These are phyloP conservation scores for Ramaria rubella DNA, from an alignment of 768 basidiomycete genomes.

Conservation along the genomic window DNA sequence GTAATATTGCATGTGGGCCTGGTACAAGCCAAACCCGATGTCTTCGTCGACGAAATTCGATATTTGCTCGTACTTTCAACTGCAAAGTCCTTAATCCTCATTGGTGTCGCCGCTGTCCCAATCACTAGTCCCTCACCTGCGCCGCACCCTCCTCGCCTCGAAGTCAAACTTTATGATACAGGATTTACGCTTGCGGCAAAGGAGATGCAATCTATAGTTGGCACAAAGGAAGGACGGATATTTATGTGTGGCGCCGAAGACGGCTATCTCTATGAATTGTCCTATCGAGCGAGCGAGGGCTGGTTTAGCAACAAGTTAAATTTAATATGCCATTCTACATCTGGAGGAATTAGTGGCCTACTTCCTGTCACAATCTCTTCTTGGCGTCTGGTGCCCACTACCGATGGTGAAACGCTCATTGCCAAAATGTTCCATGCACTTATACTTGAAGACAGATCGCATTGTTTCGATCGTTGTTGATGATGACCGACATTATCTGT, in stretches of 20 bases:
- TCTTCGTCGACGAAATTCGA: conserved; percentile 91
- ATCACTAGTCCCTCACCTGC: conserved; percentile 32
- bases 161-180: conserved; percentile 85
- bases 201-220: conserved; percentile 79
- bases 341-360: conserved; percentile 70
- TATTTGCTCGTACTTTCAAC: conserved; percentile 88
- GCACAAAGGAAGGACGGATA: conserved; percentile 76
- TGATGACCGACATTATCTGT: conserved; percentile 61
- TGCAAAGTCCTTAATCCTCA: conserved; percentile 70
- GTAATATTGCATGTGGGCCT: conserved; percentile 85
- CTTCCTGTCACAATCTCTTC: conserved; percentile 63
- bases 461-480: conserved; percentile 66
- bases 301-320: conserved; percentile 89
- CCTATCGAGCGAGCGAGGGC: conserved; percentile 83
- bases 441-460: conserved; percentile 45
- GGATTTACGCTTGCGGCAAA: conserved; percentile 28
- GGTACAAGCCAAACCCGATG: conserved; percentile 74
- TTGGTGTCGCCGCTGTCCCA: conserved; percentile 52
- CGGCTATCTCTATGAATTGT: conserved; percentile 85
- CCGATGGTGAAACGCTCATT: conserved; percentile 46
- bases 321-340: conserved; percentile 74
- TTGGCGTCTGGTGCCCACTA: conserved; percentile 28
- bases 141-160: conserved; percentile 42
- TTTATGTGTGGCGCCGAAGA: conserved; percentile 86
- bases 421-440: neutral